Percentiles rank a stretch among this genome's conserved stretches.
These are phyloP conservation scores for Starmerella asiatica DNA, from an alignment of 805 yeast species.

Conservation along the genomic window DNA sequence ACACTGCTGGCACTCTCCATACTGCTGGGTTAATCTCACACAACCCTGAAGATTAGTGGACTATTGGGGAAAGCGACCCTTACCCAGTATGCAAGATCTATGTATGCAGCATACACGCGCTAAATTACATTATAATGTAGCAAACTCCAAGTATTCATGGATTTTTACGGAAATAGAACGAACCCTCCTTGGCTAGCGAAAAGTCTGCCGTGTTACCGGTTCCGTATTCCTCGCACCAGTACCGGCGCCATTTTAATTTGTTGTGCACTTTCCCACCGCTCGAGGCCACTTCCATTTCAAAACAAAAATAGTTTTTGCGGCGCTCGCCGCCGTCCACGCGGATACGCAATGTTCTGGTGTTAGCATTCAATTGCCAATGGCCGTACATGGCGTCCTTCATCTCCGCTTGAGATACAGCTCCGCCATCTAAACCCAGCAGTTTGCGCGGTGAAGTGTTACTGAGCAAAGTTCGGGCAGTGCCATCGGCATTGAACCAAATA, in stretches of 20 bases:
- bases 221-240: constrained; percentile 43
- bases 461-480: constrained; percentile 54
- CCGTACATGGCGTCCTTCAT: constrained; percentile 13
- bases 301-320: constrained; percentile 44
- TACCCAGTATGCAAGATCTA: too few relatives aligned
- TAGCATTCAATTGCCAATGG: constrained; percentile 44
- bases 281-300: constrained; percentile 48
- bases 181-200: constrained; percentile 55
- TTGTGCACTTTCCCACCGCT: constrained; percentile 54
- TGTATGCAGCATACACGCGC: too few relatives aligned
- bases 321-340: constrained; percentile 35
- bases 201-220: constrained; percentile 43
- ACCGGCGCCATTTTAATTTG: constrained; percentile 57
- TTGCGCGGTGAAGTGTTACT: constrained; percentile 57
- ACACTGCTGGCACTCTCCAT: constrained; percentile 19
- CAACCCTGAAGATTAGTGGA: too few relatives aligned
- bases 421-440: constrained; percentile 35
- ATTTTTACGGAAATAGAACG: constrained; percentile 68
- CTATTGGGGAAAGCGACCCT: too few relatives aligned
- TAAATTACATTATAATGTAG: too few relatives aligned
- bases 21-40: too few relatives aligned
- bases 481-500: constrained; percentile 65
- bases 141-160: too few relatives aligned
- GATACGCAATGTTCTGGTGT: constrained; percentile 38
- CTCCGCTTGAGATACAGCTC: background rate